Evolutionary conservation across 2,329 filamentous ascomycete species (phyloP), one percentile per base, ranked within the genome.

Genomic region (Diaporthe vaccinii): DNA sequence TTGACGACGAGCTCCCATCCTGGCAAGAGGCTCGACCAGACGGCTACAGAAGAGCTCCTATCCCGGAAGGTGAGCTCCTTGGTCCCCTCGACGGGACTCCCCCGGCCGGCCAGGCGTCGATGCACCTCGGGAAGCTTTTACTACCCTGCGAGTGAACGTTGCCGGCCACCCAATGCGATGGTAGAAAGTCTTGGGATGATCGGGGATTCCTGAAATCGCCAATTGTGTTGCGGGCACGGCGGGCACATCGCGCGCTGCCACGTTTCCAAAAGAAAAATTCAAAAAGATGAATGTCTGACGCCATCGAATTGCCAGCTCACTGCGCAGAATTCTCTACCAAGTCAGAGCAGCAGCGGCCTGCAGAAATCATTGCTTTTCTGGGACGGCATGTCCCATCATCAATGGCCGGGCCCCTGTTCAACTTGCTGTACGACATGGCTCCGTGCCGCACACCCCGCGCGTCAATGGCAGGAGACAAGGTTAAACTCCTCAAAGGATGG

Each of bases 61-160:
- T 72, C 73, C 68, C 58, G 46, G 72, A 61, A 76, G 74, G 36
- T 69, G 67, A 59, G 53, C 51, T 49, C 65, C 51, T 51, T 74
- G 58, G 71, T 55, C 49, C 65, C 65, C 49, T 51, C 65, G 17
- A 68, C 65, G 74, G 74, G 68, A 68, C 7, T 15, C 51, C 39
- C 72, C 51, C 65, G 57, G 65, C 57, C 57, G 58, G 72, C 61
- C 58, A 51, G 36, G 58, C 59, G 46, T 68, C 41, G 72, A 72
- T 68, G 75, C 72, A 74, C 46, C 72, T 72, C 75, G 75, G 72
- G 75, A 76, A 69, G 57, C 67, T 74, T 67, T 41, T 76, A 72
- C 67, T 74, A 72, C 67, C 65, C 51, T 76, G 59, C 58, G 58
- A 59, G 72, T 65, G 67, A 68, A 74, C 41, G 51, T 53, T 69